Conservation (phyloP, 2,329 filamentous ascomycete genomes). For the Cytospora paraplurivora region DNA sequence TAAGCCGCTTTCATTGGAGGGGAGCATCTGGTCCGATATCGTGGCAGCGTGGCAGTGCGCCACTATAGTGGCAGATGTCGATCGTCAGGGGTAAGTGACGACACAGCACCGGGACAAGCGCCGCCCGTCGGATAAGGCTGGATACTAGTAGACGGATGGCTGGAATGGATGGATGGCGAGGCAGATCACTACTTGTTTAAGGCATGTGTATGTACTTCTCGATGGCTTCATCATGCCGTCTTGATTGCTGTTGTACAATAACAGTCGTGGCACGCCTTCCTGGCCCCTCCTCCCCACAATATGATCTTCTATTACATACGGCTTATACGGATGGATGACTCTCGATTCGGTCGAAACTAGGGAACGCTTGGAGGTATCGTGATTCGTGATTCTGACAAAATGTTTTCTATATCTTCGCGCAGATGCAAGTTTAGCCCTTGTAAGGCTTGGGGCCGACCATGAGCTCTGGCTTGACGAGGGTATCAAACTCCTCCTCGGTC, state of each 20-base stretch:
- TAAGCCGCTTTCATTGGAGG: conserved; percentile 5
- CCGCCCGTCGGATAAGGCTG: conserved; percentile 8
- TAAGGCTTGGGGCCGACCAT: conserved; percentile 83
- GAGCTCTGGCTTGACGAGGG: conserved; percentile 83
- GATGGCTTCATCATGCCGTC: neutral
- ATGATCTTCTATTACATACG: neutral
- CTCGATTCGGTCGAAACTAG: neutral
- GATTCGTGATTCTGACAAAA: neutral
- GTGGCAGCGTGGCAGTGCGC: too few relatives aligned
- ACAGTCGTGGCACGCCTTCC: neutral
- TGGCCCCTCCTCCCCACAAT: too few relatives aligned
- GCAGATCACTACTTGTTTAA: neutral
- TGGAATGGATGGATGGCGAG: too few relatives aligned
- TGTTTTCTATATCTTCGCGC: neutral
- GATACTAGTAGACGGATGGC: too few relatives aligned
- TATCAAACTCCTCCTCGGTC: conserved; percentile 86
- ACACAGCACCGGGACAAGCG: neutral
- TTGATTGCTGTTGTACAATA: neutral
- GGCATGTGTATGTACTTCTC: neutral
- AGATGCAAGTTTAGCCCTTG: conserved; percentile 47
- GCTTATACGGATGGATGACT: neutral
- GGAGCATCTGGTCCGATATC: conserved; percentile 15
- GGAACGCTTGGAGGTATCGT: neutral
- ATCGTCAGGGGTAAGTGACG: conserved; percentile 17
- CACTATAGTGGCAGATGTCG: conserved; percentile 1